phyloP scores from a whole-genome alignment of 2,329 filamentous ascomycete species.

The Blastomyces percursus region DNA sequence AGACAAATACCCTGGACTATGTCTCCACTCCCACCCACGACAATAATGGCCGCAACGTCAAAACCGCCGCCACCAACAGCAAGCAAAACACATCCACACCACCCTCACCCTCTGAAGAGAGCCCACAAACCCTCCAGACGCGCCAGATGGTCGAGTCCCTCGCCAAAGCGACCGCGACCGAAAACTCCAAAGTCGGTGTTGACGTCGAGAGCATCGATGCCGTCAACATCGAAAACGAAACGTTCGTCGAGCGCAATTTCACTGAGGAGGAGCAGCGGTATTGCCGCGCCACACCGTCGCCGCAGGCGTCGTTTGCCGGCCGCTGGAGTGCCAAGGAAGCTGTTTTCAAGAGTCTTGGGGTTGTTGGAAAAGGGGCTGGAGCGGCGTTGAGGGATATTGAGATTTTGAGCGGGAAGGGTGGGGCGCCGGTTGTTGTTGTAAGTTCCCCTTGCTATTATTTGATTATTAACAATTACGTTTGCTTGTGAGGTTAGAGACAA shows the following conservation, averaged over 20 bases:
- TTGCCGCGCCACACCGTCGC: conserved; percentile 66
- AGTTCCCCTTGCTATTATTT: conserved; percentile 32
- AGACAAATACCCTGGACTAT: conserved; percentile 67
- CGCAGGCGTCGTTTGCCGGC: conserved; percentile 84
- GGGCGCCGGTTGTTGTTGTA: conserved; percentile 74
- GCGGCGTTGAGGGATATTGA: conserved; percentile 92
- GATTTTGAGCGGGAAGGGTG: conserved; percentile 69
- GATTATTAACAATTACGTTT: neutral
- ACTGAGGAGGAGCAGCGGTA: conserved; percentile 74
- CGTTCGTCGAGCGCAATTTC: conserved; percentile 91
- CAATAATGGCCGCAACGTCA: neutral
- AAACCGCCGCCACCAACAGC: neutral
- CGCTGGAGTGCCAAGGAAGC: conserved; percentile 97
- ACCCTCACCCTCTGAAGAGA: conserved; percentile 23
- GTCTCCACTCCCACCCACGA: conserved; percentile 28
- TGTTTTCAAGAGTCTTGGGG: conserved; percentile 93
- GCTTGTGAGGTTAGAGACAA: neutral
- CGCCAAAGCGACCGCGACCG: conserved; percentile 50
- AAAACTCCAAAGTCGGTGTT: conserved; percentile 74
- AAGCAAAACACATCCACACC: neutral
- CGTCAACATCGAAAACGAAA: conserved; percentile 88
- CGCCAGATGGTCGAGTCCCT: conserved; percentile 67
- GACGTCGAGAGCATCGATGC: conserved; percentile 83
- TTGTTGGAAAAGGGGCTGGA: conserved; percentile 75
- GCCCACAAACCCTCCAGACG: conserved; percentile 50